These are phyloP conservation scores for Fusarium pseudoanthophilum DNA, from an alignment of 2,329 filamentous ascomycete genomes.

Conservation along the genomic window DNA sequence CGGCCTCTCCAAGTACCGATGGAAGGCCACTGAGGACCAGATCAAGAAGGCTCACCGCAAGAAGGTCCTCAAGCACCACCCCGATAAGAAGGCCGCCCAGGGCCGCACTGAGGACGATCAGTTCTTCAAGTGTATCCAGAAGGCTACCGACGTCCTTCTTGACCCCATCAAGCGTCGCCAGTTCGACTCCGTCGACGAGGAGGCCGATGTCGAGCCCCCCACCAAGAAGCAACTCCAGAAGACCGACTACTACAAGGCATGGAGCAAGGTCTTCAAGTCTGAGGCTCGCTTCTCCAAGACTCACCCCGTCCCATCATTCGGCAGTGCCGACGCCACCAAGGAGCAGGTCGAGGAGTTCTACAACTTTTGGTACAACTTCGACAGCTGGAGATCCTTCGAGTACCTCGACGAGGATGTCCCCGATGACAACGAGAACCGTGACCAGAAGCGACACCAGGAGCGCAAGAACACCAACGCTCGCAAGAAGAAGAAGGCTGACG, in stretches of 20 bases:
- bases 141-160: constrained; percentile 91
- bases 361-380: constrained; percentile 99
- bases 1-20: constrained; percentile 91
- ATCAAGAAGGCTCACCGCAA: constrained; percentile 99
- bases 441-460: constrained; percentile 98
- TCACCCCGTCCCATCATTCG: constrained; percentile 88
- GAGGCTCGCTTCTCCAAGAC: constrained; percentile 93
- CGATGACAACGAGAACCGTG: constrained; percentile 98
- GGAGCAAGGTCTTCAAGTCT: constrained; percentile 88
- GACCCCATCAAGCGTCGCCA: constrained; percentile 94
- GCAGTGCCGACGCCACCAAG: constrained; percentile 83
- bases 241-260: constrained; percentile 95
- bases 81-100: constrained; percentile 96
- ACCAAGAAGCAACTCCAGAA: constrained; percentile 89
- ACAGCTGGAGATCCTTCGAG: constrained; percentile 97
- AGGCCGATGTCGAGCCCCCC: constrained; percentile 90
- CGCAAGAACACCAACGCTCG: constrained; percentile 97
- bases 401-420: constrained; percentile 99
- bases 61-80: constrained; percentile 99
- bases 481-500: constrained; percentile 99
- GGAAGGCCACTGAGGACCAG: constrained; percentile 93
- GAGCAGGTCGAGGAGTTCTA: constrained; percentile 96
- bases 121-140: constrained; percentile 99
- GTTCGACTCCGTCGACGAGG: constrained; percentile 96
- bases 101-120: constrained; percentile 91